phyloP scores from a whole-genome alignment of 345 rosid genomes.

The Microthlaspi erraticum region DNA sequence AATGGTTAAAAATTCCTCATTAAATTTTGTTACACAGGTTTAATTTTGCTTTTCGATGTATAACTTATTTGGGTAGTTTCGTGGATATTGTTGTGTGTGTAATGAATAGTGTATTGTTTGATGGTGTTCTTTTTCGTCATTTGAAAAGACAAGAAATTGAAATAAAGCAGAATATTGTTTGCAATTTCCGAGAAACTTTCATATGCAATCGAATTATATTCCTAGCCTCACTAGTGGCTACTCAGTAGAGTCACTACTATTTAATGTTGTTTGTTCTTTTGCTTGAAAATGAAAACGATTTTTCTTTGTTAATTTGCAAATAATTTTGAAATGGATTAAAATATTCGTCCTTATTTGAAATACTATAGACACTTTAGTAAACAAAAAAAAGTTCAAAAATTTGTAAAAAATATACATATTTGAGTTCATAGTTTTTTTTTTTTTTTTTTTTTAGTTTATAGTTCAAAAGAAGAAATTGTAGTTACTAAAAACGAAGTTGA shows the following conservation, averaged over 20 bases:
- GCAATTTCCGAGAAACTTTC: slow-evolving; percentile 39
- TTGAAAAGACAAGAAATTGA: slow-evolving; percentile 10
- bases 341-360: no score
- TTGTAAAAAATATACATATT: no score
- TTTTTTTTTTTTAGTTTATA: no score
- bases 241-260: not conserved
- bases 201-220: not conserved
- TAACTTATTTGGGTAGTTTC: slow-evolving; percentile 23
- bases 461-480: no score
- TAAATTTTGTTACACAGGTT: not conserved
- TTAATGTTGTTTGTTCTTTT: slow-evolving; percentile 21
- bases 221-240: slow-evolving; percentile 8
- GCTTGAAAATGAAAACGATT: not conserved
- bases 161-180: not conserved
- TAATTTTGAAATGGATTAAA: no score
- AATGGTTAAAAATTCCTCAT: not conserved
- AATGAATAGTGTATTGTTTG: slow-evolving; percentile 9
- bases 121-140: not conserved
- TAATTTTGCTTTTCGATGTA: not conserved
- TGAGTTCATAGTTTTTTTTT: no score
- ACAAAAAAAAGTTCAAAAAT: no score
- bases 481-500: no score
- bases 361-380: no score
- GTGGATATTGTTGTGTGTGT: not conserved
- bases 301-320: no score